These are phyloP conservation scores for Craterostigma plantagineum DNA, from an alignment of 257 asterid genomes.

Conservation along the genomic window DNA sequence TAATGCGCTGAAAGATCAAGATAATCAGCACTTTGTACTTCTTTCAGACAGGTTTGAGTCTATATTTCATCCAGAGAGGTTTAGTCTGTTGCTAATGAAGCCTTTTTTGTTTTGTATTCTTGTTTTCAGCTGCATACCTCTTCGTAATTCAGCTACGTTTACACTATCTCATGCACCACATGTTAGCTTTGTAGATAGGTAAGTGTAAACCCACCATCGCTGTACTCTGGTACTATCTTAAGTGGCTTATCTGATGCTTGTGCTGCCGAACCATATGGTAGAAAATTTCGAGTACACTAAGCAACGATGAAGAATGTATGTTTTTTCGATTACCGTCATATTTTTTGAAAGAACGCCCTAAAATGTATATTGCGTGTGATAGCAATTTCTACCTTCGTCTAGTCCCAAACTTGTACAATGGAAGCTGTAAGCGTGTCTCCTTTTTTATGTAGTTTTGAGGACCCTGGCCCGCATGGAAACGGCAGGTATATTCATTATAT, in stretches of 20 bases:
- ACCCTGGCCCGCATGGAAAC: slow-evolving; percentile 99
- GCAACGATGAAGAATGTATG: too few species aligned
- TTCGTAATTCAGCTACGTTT: slow-evolving; percentile 69
- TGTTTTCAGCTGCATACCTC: slow-evolving; percentile 82
- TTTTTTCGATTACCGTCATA: too few species aligned
- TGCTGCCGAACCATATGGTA: too few species aligned
- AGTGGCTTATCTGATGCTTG: too few species aligned
- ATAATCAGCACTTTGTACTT: slow-evolving; percentile 74
- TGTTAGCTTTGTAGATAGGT: slow-evolving; percentile 86
- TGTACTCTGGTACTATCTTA: slow-evolving; percentile 4
- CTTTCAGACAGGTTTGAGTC: slow-evolving; percentile 78
- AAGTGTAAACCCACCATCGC: slow-evolving; percentile 16
- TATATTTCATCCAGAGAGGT: too few species aligned
- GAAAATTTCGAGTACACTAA: too few species aligned
- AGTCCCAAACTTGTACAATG: too few species aligned
- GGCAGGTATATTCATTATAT: slow-evolving; percentile 80
- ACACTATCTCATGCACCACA: slow-evolving; percentile 94
- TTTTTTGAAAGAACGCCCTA: too few species aligned
- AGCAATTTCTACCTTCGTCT: too few species aligned
- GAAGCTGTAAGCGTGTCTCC: slow-evolving; percentile 1
- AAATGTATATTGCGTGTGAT: too few species aligned
- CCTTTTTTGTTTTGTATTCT: slow-evolving; percentile 7
- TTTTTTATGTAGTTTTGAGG: slow-evolving; percentile 64
- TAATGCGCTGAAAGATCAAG: slow-evolving; percentile 70
- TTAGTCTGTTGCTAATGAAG: too few species aligned